These are phyloP conservation scores for Wickerhamiella allomyrinae DNA, from an alignment of 805 yeast genomes.

Conservation along the genomic window DNA sequence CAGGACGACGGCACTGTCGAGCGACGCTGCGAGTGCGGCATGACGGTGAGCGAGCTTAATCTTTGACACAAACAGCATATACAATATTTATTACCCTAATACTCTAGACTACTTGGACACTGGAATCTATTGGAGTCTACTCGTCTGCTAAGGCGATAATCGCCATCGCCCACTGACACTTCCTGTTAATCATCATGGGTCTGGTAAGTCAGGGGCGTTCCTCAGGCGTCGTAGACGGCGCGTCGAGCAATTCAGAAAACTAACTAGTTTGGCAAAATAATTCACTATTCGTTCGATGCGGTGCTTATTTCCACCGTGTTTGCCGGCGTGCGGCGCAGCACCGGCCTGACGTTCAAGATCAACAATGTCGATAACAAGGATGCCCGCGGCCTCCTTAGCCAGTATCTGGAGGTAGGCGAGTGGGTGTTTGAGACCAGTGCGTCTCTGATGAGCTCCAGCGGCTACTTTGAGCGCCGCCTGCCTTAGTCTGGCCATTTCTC, in stretches of 20 bases:
- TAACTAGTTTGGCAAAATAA: conserved; percentile 39
- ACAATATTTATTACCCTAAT: no score
- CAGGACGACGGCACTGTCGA: conserved; percentile 12
- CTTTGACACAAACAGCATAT: background rate
- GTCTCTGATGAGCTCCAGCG: conserved; percentile 54
- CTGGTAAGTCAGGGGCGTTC: background rate
- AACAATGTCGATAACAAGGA: conserved; percentile 35
- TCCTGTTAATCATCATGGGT: background rate
- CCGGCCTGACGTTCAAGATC: conserved; percentile 54
- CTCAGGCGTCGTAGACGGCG: background rate
- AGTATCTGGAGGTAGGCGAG: conserved; percentile 79
- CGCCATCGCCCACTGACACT: no score
- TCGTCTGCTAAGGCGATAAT: no score
- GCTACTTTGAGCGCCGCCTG: conserved; percentile 41
- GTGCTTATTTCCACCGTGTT: conserved; percentile 65
- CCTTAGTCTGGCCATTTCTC: no score
- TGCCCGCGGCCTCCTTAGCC: conserved; percentile 30
- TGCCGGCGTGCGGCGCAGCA: conserved; percentile 74
- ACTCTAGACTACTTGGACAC: no score
- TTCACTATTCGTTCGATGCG: conserved; percentile 66
- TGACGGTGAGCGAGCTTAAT: conserved; percentile 12
- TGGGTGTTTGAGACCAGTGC: conserved; percentile 59
- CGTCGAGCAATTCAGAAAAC: no score
- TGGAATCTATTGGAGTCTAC: no score
- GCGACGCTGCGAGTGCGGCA: conserved; percentile 16